A percentile compares a stretch with the other conserved stretches of the same genome.
Conservation (phyloP, 129 eudicot species). For the Rutidosis leptorrhynchoides region DNA sequence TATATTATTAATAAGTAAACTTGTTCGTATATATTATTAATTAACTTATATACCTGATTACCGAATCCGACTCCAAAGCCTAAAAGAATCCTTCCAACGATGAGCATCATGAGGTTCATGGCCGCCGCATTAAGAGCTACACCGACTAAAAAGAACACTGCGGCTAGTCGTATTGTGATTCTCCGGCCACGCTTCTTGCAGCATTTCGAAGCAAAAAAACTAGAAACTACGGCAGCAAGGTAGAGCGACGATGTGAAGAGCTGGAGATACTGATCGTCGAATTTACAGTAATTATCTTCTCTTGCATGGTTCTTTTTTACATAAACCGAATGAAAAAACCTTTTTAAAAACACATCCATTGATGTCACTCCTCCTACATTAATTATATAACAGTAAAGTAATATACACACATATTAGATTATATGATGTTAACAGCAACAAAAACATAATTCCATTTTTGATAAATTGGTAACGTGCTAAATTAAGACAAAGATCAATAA, state of each 20-base stretch:
- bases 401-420: neutral
- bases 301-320: slow-evolving; percentile 41
- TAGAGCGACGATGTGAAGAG: slow-evolving; percentile 72
- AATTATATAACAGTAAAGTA: neutral
- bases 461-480: too few relatives aligned
- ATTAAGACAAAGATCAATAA: too few relatives aligned
- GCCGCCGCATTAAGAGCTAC: slow-evolving; percentile 38
- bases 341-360: slow-evolving; percentile 58
- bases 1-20: neutral
- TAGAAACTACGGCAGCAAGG: slow-evolving; percentile 49
- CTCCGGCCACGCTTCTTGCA: slow-evolving; percentile 49
- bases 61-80: slow-evolving; percentile 75
- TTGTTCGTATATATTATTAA: too few relatives aligned
- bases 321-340: slow-evolving; percentile 56
- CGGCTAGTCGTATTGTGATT: slow-evolving; percentile 48
- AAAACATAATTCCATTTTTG: neutral
- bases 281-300: slow-evolving; percentile 65
- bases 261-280: slow-evolving; percentile 51
- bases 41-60: slow-evolving; percentile 40
- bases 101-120: slow-evolving; percentile 43
- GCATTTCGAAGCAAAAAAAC: slow-evolving; percentile 44
- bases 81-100: slow-evolving; percentile 50
- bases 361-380: slow-evolving; percentile 70
- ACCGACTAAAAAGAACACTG: slow-evolving; percentile 49
- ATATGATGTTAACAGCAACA: neutral